Conservation (phyloP, 768 basidiomycete genomes). For the Pulveroboletus ravenelii region DNA sequence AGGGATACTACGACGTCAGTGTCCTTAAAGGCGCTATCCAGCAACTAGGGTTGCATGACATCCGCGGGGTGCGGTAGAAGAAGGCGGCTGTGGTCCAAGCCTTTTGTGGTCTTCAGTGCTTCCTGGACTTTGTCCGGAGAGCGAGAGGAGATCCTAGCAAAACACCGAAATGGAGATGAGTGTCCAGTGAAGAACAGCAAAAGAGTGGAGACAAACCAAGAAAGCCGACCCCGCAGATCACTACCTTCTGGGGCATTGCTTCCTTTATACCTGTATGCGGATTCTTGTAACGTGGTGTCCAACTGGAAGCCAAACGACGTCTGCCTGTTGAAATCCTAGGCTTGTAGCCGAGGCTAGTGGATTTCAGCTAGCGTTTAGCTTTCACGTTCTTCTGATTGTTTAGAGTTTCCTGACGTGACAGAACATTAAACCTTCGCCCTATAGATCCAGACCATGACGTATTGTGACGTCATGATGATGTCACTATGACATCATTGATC, state of each 20-base stretch:
- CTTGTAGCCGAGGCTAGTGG: no score
- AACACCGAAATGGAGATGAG: conserved; percentile 28
- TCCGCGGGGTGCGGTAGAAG: conserved; percentile 46
- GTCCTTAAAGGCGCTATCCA: conserved; percentile 46
- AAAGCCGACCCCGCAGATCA: conserved; percentile 57
- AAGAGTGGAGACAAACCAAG: conserved; percentile 41
- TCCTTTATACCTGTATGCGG: neutral
- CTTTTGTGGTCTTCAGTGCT: conserved; percentile 25
- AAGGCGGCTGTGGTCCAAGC: conserved; percentile 33
- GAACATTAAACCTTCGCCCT: no score
- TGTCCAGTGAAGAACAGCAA: neutral
- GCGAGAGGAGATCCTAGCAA: conserved; percentile 60
- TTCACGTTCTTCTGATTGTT: no score
- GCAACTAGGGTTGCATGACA: conserved; percentile 44
- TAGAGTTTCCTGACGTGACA: no score
- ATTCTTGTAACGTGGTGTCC: neutral
- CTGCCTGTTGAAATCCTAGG: no score
- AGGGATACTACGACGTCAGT: conserved; percentile 62
- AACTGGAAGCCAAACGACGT: neutral
- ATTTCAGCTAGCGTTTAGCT: no score
- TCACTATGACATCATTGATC: no score
- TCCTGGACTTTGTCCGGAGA: conserved; percentile 43
- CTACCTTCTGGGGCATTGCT: conserved; percentile 35
- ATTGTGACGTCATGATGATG: no score
- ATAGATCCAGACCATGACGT: no score